Base-by-base conservation (phyloP, 1,284 basidiomycete species). In the Trichosporon asahii region DNA sequence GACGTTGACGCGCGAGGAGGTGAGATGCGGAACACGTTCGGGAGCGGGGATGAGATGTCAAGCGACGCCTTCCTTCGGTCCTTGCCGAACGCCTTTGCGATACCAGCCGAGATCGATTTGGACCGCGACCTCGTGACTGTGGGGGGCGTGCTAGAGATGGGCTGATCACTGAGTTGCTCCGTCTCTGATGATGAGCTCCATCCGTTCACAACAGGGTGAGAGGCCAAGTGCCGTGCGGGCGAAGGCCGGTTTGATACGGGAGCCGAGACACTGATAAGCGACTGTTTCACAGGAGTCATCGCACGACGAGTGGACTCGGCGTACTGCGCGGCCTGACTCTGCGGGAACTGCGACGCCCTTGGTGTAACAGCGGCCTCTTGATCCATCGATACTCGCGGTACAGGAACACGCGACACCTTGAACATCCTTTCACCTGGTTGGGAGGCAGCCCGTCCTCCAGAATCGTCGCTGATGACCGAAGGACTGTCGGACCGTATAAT, bases 21-120 rank as follows among this genome's bases (percentile, higher is more conserved):
- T 6, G 57, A 61, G 27, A 61, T 61, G 57, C 57, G 57, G 57
- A 61, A 61, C 5, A 61, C 57, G 29, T 44, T 65, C 4, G 64
- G 64, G 25, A 64, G 35, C 3, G 25, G 64, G 15, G 35, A 44
- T 2, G 35, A 37, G 12, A 66, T 35, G 23, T 66, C 65, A 23
- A 66, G 65, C 14, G 65, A 66, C 14, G 29, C 49, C 53, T 66
- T 66, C 15, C 53, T 31, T 7, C 65, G 29, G 25, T 63, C 70
- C 49, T 65, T 70, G 61, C 70, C 73, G 18, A 72, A 29, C 11
- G 75, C 72, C 57, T 76, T 78, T 15, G 76, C 72, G 25, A 82
- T 70, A 0, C 78, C 72, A 3, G 78, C 77, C 0, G 79, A 79
- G 71, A 83, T 82, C 7, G 77, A 80, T 25, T 79, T 60, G 11